phyloP scores from a whole-genome alignment of 345 rosid species.

The Syzygium aromaticum region DNA sequence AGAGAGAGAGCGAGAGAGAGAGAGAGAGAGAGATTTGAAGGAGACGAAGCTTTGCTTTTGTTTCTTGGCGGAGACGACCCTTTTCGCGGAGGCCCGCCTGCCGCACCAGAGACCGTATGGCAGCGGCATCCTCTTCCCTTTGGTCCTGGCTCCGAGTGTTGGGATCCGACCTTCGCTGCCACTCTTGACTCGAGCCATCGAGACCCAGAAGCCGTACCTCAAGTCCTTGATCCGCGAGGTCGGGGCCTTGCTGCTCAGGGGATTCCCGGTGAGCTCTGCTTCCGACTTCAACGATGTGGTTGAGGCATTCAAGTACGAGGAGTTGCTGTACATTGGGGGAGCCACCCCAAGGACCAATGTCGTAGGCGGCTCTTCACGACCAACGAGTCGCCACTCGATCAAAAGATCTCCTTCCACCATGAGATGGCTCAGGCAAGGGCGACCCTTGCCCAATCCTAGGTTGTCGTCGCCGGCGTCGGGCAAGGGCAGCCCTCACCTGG shows the following conservation, averaged over 20 bases:
- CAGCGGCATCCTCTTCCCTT: conserved; percentile 39
- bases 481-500: too few relatives aligned
- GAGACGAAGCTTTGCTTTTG: too few relatives aligned
- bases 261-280: conserved; percentile 49
- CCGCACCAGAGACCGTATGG: conserved; percentile 34
- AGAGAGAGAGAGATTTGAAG: too few relatives aligned
- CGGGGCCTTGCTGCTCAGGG: conserved; percentile 69
- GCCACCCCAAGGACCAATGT: conserved; percentile 74
- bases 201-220: conserved; percentile 36
- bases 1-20: too few relatives aligned
- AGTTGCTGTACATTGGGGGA: conserved; percentile 83
- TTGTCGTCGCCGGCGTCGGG: too few relatives aligned
- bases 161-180: conserved; percentile 17
- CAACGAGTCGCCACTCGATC: conserved; percentile 89
- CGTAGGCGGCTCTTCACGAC: conserved; percentile 83
- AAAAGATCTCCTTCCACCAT: conserved; percentile 86
- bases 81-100: not conserved
- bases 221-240: conserved; percentile 47
- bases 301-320: conserved; percentile 78
- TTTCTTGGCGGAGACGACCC: conserved; percentile 12
- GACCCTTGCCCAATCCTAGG: too few relatives aligned
- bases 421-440: conserved; percentile 79
- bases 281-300: conserved; percentile 77
- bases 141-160: conserved; percentile 31
- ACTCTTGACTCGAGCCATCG: conserved; percentile 22